phyloP scores from a whole-genome alignment of 2,329 filamentous ascomycete species.

The Ramularia collo-cygni region DNA sequence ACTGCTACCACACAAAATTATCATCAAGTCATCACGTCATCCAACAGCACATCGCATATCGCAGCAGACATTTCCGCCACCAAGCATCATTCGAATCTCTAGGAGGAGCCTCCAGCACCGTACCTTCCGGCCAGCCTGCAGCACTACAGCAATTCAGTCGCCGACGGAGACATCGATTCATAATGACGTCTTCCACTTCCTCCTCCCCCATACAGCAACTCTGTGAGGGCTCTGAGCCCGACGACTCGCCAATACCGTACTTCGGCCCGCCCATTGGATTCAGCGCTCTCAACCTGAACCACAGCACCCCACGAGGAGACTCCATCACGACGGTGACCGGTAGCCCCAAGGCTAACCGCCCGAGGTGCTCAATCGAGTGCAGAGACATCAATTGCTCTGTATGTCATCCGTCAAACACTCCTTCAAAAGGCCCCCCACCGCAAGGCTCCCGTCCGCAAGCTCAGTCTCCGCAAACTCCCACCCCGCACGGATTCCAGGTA shows the following conservation, averaged over 20 bases:
- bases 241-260: constrained; percentile 2
- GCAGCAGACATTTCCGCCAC: background rate
- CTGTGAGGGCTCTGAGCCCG: constrained; percentile 2
- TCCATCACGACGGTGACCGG: background rate
- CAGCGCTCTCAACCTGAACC: constrained; percentile 2
- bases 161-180: background rate
- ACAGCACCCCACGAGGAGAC: background rate
- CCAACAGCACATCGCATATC: background rate
- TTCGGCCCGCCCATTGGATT: constrained; percentile 8
- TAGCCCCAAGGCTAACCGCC: too few relatives aligned
- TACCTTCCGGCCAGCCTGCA: background rate
- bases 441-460: too few relatives aligned
- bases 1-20: background rate
- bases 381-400: too few relatives aligned
- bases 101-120: background rate
- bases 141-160: background rate
- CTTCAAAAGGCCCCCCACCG: too few relatives aligned
- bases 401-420: too few relatives aligned
- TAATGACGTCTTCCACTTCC: background rate
- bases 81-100: background rate
- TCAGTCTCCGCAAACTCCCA: too few relatives aligned
- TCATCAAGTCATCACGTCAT: background rate
- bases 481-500: too few relatives aligned
- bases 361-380: too few relatives aligned
- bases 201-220: constrained; percentile 1